phyloP scores from a whole-genome alignment of 2,329 filamentous ascomycete species.

The Monosporascus ibericus region DNA sequence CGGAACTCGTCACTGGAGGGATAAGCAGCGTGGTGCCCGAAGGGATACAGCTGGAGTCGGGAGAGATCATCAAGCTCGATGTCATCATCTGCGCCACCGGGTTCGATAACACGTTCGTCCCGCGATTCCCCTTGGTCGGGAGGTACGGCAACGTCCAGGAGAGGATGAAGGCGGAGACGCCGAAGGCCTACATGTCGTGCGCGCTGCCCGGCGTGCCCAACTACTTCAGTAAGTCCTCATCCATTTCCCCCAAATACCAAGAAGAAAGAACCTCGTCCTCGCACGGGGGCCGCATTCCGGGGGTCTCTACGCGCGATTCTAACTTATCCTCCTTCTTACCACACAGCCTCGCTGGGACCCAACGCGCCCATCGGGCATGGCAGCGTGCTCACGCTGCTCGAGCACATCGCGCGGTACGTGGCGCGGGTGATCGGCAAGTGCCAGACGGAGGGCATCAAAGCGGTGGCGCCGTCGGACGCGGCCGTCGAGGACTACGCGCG shows the following conservation, averaged over 20 bases:
- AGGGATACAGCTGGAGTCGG: conserved; percentile 42
- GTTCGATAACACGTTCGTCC: conserved; percentile 47
- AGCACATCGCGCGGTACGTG: conserved; percentile 48
- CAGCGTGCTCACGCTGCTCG: conserved; percentile 43
- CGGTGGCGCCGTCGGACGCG: conserved; percentile 37
- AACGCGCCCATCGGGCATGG: conserved; percentile 46
- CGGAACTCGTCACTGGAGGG: conserved; percentile 38
- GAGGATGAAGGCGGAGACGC: conserved; percentile 35
- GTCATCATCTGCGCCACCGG: conserved; percentile 53
- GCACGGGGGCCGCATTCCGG: no score
- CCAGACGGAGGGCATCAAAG: conserved; percentile 43
- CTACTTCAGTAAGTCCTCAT: conserved; percentile 42
- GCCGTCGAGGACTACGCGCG: conserved; percentile 46
- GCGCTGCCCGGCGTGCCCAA: conserved; percentile 47
- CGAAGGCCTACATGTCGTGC: conserved; percentile 48
- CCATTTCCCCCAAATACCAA: not conserved
- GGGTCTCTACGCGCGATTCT: no score
- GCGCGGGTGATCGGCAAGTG: conserved; percentile 41
- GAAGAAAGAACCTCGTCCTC: not conserved
- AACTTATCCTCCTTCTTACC: not conserved
- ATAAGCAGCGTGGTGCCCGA: conserved; percentile 40
- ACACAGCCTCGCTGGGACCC: conserved; percentile 43
- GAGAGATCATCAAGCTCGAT: conserved; percentile 46
- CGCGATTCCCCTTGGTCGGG: conserved; percentile 44
- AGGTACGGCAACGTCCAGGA: conserved; percentile 46